Percentiles rank a stretch among this genome's conserved stretches.
Conservation (phyloP, 495 filamentous ascomycete genomes). For the Oleoguttula mirabilis region DNA sequence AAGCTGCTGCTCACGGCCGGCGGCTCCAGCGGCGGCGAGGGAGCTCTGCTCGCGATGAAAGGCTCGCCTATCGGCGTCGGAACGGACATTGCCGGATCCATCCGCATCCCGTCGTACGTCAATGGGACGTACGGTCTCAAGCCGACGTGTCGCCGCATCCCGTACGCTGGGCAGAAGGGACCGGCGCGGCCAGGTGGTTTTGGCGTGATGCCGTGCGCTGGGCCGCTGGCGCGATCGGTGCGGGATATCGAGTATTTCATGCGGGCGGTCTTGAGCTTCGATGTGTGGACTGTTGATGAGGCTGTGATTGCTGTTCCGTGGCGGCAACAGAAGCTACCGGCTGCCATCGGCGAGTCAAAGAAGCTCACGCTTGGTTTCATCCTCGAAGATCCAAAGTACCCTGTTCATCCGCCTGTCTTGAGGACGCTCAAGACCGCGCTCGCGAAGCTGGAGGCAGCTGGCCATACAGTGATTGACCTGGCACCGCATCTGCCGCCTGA, state of each 20-base stretch:
- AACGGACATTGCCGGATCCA: constrained; percentile 28
- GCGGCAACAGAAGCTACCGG: background rate
- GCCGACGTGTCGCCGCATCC: constrained; percentile 23
- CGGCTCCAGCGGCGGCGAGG: constrained; percentile 50
- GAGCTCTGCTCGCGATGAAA: constrained; percentile 35
- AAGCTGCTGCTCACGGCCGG: constrained; percentile 48
- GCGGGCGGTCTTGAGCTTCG: constrained; percentile 1
- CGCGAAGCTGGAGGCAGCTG: constrained; percentile 15
- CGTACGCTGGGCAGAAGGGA: constrained; percentile 12
- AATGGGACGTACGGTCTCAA: constrained; percentile 26
- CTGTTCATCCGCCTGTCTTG: constrained; percentile 26
- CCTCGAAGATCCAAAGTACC: constrained; percentile 19
- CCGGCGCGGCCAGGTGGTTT: constrained; percentile 3
- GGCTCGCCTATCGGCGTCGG: constrained; percentile 31
- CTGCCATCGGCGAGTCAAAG: too few relatives aligned
- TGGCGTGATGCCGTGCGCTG: constrained; percentile 8
- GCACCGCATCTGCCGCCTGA: constrained; percentile 15
- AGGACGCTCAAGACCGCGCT: constrained; percentile 22
- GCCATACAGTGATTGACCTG: constrained; percentile 20
- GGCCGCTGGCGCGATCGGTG: constrained; percentile 11
- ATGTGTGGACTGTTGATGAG: constrained; percentile 13
- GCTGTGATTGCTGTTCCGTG: constrained; percentile 12
- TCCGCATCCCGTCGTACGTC: constrained; percentile 28
- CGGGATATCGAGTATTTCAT: constrained; percentile 16
- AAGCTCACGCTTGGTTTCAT: constrained; percentile 20